Conservation (phyloP, 1,139 yeast genomes). For the Taphrina communis region DNA sequence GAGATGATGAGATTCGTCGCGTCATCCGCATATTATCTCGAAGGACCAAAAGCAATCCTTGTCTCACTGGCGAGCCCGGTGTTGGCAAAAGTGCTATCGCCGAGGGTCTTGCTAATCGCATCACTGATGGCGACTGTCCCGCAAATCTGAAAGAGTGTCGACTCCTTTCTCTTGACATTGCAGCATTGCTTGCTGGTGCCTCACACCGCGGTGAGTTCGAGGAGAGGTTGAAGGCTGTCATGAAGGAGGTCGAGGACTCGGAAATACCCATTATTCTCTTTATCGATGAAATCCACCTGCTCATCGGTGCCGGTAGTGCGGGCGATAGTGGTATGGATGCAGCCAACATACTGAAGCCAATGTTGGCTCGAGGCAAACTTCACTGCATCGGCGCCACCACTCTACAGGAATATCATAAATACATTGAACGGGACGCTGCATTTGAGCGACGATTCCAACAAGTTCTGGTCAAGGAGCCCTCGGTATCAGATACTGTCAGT, state of each 20-base stretch:
- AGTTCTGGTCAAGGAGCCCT: conserved; percentile 93
- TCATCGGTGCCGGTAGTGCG: conserved; percentile 94
- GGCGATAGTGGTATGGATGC: conserved; percentile 68
- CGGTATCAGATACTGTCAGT: conserved; percentile 90
- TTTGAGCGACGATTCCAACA: conserved; percentile 98
- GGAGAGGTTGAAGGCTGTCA: conserved; percentile 94
- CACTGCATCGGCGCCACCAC: conserved; percentile 99
- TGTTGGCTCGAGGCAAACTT: conserved; percentile 92
- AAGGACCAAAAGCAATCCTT: conserved; percentile 94
- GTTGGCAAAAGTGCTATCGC: conserved; percentile 98
- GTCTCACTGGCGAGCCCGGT: conserved; percentile 98
- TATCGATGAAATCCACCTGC: conserved; percentile 97
- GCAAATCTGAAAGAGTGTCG: conserved; percentile 78
- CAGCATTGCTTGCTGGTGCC: conserved; percentile 97
- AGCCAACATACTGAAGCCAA: conserved; percentile 94
- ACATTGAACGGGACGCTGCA: conserved; percentile 95
- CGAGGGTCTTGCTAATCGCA: conserved; percentile 98
- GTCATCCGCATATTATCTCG: conserved; percentile 93
- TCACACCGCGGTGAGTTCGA: conserved; percentile 98
- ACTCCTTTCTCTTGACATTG: conserved; percentile 85
- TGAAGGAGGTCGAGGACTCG: conserved; percentile 89
- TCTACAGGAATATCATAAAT: conserved; percentile 87
- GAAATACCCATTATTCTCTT: conserved; percentile 84
- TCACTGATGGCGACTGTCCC: conserved; percentile 94
- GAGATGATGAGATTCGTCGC: conserved; percentile 96